These are phyloP conservation scores for Echria macrotheca DNA, from an alignment of 495 filamentous ascomycete species.

Conservation along the genomic window DNA sequence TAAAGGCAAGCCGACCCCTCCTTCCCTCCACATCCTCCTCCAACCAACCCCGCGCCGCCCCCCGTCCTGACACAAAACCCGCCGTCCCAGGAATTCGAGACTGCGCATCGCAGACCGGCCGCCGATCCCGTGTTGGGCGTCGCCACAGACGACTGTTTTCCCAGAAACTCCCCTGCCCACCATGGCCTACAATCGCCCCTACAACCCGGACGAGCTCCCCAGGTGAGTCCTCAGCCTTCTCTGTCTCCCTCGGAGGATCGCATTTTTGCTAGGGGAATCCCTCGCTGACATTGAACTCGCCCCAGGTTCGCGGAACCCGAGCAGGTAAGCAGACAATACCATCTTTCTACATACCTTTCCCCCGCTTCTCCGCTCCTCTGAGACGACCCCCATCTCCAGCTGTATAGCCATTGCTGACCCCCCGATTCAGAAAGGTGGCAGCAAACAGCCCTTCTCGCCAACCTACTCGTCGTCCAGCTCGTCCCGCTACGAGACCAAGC, in stretches of 20 bases:
- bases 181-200: constrained; percentile 92
- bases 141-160: neutral
- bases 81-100: neutral
- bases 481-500: constrained; percentile 38
- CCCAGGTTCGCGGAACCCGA: constrained; percentile 90
- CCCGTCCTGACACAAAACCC: no score
- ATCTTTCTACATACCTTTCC: neutral
- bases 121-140: constrained; percentile 14
- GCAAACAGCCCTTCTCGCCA: constrained; percentile 12
- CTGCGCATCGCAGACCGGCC: constrained; percentile 6
- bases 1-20: neutral
- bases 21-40: neutral
- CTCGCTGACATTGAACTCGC: constrained; percentile 15
- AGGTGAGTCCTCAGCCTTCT: constrained; percentile 56
- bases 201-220: constrained; percentile 96
- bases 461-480: constrained; percentile 13
- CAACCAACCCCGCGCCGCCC: neutral
- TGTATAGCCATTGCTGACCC: constrained; percentile 8
- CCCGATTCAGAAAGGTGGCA: constrained; percentile 29
- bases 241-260: neutral
- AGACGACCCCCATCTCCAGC: no score
- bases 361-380: no score
- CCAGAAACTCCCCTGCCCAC: no score
- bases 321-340: constrained; percentile 52
- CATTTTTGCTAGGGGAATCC: neutral